phyloP scores from a whole-genome alignment of 2,329 filamentous ascomycete species.

The Colletotrichum sp. region DNA sequence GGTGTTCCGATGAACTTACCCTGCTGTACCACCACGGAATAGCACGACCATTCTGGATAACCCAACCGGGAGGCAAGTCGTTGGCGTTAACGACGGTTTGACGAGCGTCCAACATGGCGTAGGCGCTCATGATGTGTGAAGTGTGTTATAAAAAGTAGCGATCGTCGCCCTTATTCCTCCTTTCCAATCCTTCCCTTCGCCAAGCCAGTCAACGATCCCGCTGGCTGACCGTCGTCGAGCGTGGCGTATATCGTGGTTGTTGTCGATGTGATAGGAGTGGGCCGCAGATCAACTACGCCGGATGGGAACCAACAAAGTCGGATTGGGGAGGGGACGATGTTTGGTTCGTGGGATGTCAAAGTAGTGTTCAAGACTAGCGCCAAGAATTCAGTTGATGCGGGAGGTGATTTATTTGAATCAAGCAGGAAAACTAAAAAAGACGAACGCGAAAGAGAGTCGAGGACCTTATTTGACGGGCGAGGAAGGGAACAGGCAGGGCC shows the following conservation, averaged over 20 bases:
- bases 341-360: background rate
- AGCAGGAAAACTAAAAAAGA: background rate
- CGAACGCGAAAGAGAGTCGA: background rate
- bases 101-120: constrained; percentile 9
- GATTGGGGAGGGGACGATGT: background rate
- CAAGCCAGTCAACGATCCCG: background rate
- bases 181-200: background rate
- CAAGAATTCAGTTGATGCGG: background rate
- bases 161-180: background rate
- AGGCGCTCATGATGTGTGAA: background rate
- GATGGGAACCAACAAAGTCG: background rate
- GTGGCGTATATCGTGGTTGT: background rate
- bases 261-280: background rate
- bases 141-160: background rate
- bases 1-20: constrained; percentile 8
- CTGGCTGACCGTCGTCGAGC: background rate
- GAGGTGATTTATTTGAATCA: constrained; percentile 12
- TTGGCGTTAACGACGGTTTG: constrained; percentile 13
- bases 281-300: constrained; percentile 17
- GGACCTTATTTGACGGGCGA: background rate
- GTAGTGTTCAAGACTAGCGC: background rate
- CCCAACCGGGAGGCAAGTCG: constrained; percentile 28
- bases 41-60: constrained; percentile 26
- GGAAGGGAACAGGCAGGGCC: background rate
- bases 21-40: constrained; percentile 31